Base-by-base conservation (phyloP, 306 rosid species). In the Arachis stenosperma region DNA sequence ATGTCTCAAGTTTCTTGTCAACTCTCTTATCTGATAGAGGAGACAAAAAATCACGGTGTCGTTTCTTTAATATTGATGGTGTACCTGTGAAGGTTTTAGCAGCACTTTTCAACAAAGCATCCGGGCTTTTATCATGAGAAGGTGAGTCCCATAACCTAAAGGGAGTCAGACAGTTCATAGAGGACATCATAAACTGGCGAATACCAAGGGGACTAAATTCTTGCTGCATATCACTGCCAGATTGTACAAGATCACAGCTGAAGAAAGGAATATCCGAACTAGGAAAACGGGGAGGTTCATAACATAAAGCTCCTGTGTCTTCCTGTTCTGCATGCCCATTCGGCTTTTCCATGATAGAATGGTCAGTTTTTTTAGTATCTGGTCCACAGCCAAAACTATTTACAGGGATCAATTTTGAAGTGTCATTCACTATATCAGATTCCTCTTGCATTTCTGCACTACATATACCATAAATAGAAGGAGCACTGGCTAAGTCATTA, bases 181-280 rank as follows among this genome's bases (percentile, higher is more conserved):
- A 92, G 61, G 98, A 83, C 93, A 90, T 87, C 96, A 88, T 87
- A 48, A 92, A 87, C 83, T 86, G 97, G 66, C 99, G 98, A 63
- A 95, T 95, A 65, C 99, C 99, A 2, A 95, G 88, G 8, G 99
- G 99, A 80, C 99, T 95, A 72, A 90, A 95, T 54, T 95, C 99
- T 86, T 95, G 99, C 80, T 88, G 99, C 89, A 87, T 86, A 75
- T 95, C 97, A 60, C 84, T 76, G 39, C 96, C 87, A 40, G 89
- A 73, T 75, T 90, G 97, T 79, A 79, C 58, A 81, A 95, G 99
- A 87, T 95, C 99, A 75, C 99, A 95, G 80, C 96, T 95, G 50
- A 95, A 85, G 84, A 95, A 95, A 66, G 99, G 99, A 75, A 86
- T 67, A 76, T 95, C 99, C 85, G 84, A 79, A 74, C 96, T 88